phyloP scores from a whole-genome alignment of 768 basidiomycete genomes.

The Neoboletus subvelutipes region DNA sequence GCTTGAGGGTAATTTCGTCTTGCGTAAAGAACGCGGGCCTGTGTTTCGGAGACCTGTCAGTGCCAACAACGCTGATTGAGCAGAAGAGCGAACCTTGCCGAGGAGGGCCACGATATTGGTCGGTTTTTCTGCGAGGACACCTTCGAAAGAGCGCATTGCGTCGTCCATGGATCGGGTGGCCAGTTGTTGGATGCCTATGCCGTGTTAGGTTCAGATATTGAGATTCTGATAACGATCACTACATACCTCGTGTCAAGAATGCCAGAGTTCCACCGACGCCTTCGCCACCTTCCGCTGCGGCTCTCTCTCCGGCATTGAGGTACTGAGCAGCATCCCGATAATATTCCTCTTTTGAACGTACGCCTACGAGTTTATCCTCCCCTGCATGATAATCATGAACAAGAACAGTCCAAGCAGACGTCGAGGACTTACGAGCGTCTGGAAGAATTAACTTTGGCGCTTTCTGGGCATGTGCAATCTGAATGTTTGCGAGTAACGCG shows the following conservation, averaged over 20 bases:
- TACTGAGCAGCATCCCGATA: slow-evolving; percentile 66
- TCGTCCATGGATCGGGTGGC: slow-evolving; percentile 80
- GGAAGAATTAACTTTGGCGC: slow-evolving; percentile 80
- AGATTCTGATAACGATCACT: neutral
- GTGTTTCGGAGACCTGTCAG: neutral
- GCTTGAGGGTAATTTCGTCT: slow-evolving; percentile 75
- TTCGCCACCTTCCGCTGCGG: slow-evolving; percentile 58
- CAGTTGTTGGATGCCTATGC: slow-evolving; percentile 75
- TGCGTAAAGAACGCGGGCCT: slow-evolving; percentile 87
- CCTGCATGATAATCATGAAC: slow-evolving; percentile 38
- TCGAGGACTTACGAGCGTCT: slow-evolving; percentile 61
- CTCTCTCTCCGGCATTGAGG: slow-evolving; percentile 61
- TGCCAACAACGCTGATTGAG: neutral
- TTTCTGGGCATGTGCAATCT: slow-evolving; percentile 72
- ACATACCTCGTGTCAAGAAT: slow-evolving; percentile 65
- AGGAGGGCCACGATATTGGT: slow-evolving; percentile 86
- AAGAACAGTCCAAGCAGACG: neutral
- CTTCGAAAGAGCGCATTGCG: slow-evolving; percentile 79
- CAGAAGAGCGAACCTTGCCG: slow-evolving; percentile 61
- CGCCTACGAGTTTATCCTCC: slow-evolving; percentile 58
- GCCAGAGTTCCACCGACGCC: slow-evolving; percentile 54
- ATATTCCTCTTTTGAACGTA: slow-evolving; percentile 66
- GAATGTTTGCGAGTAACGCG: slow-evolving; percentile 81
- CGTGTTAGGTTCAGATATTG: neutral
- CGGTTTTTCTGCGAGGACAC: slow-evolving; percentile 72